Evolutionary conservation across 257 asterid species (phyloP).

Genomic region (Leptodermis oblonga): DNA sequence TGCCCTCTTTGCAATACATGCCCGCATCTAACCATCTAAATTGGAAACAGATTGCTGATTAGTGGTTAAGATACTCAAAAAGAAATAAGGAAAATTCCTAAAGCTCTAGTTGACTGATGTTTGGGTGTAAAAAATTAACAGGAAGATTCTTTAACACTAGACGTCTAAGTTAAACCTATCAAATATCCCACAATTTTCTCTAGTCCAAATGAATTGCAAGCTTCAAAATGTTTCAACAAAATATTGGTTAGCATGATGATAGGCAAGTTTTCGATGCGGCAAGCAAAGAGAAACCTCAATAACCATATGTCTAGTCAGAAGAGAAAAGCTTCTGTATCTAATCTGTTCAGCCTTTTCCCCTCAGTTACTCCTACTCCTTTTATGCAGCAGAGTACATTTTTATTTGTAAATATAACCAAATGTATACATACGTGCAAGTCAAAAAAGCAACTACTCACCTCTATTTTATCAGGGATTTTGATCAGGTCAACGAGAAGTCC

Average conservation of each 20-base stretch:
- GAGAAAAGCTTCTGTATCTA: not conserved
- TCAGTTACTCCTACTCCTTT: not conserved
- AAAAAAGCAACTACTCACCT: conserved; percentile 42
- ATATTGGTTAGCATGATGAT: not conserved
- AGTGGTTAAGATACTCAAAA: not conserved
- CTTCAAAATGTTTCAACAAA: not conserved
- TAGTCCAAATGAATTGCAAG: not conserved
- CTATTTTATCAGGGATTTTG: conserved; percentile 69
- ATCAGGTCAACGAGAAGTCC: conserved; percentile 54
- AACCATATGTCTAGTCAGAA: not conserved
- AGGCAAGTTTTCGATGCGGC: not conserved
- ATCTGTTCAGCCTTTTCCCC: not conserved
- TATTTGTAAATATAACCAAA: not conserved
- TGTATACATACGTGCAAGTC: conserved; percentile 8
- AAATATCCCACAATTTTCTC: not conserved
- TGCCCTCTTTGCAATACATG: not conserved
- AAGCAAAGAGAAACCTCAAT: not conserved
- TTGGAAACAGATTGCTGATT: not conserved
- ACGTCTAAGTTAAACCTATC: not conserved
- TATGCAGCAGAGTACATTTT: not conserved
- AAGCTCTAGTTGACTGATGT: not conserved
- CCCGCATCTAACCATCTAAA: not conserved
- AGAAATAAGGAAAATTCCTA: not conserved
- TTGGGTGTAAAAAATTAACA: not conserved
- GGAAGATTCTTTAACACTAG: not conserved